Conservation (phyloP, 768 basidiomycete genomes). For the Flagelloscypha sp. region DNA sequence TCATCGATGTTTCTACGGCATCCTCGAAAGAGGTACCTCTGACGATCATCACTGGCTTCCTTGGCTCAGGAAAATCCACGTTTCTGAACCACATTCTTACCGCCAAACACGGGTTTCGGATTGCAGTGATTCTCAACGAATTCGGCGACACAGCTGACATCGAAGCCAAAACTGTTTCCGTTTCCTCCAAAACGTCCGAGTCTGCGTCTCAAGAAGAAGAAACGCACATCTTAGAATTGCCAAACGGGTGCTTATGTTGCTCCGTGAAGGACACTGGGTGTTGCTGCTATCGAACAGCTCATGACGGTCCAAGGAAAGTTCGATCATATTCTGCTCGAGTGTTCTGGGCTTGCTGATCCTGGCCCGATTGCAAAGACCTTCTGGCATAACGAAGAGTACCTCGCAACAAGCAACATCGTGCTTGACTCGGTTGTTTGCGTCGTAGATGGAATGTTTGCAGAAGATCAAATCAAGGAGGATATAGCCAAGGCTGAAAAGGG, state of each 20-base stretch:
- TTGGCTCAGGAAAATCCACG: slow-evolving; percentile 93
- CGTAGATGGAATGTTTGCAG: slow-evolving; percentile 83
- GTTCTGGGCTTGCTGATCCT: slow-evolving; percentile 94
- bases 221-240: slow-evolving; percentile 84
- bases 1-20: no score
- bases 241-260: slow-evolving; percentile 98
- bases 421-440: slow-evolving; percentile 91
- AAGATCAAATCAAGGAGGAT: slow-evolving; percentile 33
- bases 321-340: slow-evolving; percentile 93
- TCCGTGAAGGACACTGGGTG: slow-evolving; percentile 91
- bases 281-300: slow-evolving; percentile 88
- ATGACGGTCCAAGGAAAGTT: slow-evolving; percentile 83
- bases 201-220: slow-evolving; percentile 66
- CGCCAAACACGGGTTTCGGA: slow-evolving; percentile 88
- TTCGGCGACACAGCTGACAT: slow-evolving; percentile 89
- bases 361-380: slow-evolving; percentile 86
- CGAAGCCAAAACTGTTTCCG: slow-evolving; percentile 78
- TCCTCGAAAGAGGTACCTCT: no score
- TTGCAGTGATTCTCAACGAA: slow-evolving; percentile 98
- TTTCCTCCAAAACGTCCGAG: slow-evolving; percentile 60
- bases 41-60: slow-evolving; percentile 91
- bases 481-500: no score
- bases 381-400: slow-evolving; percentile 82
- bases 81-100: slow-evolving; percentile 71
- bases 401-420: slow-evolving; percentile 60